Evolutionary conservation across 2,329 filamentous ascomycete genomes (phyloP).

Genomic region (Monascus ruber): DNA sequence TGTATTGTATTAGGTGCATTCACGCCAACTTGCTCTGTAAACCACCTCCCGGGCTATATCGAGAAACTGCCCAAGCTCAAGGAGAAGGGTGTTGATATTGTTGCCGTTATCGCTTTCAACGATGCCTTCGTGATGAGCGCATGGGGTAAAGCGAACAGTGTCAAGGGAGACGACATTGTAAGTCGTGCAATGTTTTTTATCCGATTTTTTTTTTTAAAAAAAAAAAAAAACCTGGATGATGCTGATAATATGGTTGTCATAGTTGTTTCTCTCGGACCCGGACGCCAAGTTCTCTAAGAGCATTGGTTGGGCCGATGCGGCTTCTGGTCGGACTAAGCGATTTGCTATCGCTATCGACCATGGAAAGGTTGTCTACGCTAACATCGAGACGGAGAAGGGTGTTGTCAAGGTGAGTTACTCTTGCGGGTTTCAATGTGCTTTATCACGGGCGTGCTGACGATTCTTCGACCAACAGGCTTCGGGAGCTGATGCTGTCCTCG

Average conservation of each 20-base stretch:
- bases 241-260: not conserved
- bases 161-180: conserved; percentile 58
- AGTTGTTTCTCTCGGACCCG: conserved; percentile 65
- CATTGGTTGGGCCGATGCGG: conserved; percentile 56
- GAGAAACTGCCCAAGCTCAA: conserved; percentile 56
- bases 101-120: conserved; percentile 70
- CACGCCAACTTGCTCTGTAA: conserved; percentile 71
- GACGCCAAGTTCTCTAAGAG: conserved; percentile 60
- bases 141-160: conserved; percentile 74
- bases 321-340: conserved; percentile 54
- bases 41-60: conserved; percentile 70
- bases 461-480: too few relatives aligned
- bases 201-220: not conserved
- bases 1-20: conserved; percentile 51
- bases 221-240: not conserved
- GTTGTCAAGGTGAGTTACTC: conserved; percentile 18
- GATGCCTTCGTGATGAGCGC: conserved; percentile 77
- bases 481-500: too few relatives aligned
- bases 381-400: conserved; percentile 48
- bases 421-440: too few relatives aligned
- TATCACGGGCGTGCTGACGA: too few relatives aligned
- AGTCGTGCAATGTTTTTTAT: conserved; percentile 8
- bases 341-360: conserved; percentile 74
- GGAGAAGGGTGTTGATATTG: conserved; percentile 67
- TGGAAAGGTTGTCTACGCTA: conserved; percentile 69